Base-by-base conservation (phyloP, 169 alveolate genomes). In the Neospora caninum region DNA sequence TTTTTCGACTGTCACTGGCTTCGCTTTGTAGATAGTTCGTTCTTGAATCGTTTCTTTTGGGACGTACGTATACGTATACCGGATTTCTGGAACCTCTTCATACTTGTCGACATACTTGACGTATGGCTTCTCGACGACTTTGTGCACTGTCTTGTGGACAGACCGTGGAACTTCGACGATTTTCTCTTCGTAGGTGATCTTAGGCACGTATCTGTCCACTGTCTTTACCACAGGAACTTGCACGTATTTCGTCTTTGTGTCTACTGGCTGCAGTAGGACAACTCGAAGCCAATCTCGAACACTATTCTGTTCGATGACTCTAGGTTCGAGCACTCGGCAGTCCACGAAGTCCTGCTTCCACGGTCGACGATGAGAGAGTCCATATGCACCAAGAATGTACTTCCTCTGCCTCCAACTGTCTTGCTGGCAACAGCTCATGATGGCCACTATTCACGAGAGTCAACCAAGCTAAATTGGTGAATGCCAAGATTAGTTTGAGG, bases 281-380 rank as follows among this genome's bases (percentile, higher is more conserved):
- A 78, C 42, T 0, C n/a, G 86, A n/a, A 78, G 9, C 86, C 86
- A 78, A 16, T 38, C 49, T 38, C 86, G 86, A 13, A 4, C 39
- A n/a, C 31, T 1, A 6, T n/a, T 78, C 86, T 78, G 45, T 16
- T 43, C 42, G 39, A n/a, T 10, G n/a, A 78, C 49, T 2, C 39
- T 16, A 25, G 86, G 86, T 25, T n/a, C 45, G 22, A 78, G 39
- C 42, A n/a, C 20, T 2, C 42, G 86, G 43, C 42, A 1, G 22
- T 78, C 86, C 42, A 78, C 86, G 42, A 78, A 29, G 45, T 38
- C 86, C 20, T 78, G 86, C 86, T 78, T 78, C 86, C 86, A 78
- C 27, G 86, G 31, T 2, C 86, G 27, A 16, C 86, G 18, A 38
- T 78, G 86, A n/a, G 43, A 78, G 27, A 78, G 45, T 7, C 86